These are phyloP conservation scores for Vachellia collinsii DNA, from an alignment of 306 rosid species.

Conservation along the genomic window DNA sequence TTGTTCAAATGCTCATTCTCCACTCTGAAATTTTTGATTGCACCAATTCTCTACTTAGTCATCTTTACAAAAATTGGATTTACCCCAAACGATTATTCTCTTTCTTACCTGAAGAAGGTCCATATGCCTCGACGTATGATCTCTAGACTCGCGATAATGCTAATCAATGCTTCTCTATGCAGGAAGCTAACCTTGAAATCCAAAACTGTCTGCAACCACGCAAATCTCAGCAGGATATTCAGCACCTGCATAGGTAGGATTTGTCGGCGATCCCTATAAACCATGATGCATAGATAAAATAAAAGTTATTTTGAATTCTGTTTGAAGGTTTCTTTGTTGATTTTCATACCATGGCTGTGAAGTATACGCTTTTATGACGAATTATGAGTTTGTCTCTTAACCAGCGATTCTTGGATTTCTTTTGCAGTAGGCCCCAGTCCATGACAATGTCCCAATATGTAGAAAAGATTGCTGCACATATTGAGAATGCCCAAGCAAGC, in stretches of 20 bases:
- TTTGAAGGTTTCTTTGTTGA: background rate
- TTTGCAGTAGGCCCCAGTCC: conserved; percentile 77
- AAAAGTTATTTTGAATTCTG: no score
- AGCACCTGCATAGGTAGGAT: conserved; percentile 49
- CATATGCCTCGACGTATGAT: conserved; percentile 79
- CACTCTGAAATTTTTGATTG: no score
- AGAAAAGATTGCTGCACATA: conserved; percentile 49
- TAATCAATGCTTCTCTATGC: conserved; percentile 50
- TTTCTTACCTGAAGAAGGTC: conserved; percentile 67
- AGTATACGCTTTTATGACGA: conserved; percentile 57
- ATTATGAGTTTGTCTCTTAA: conserved; percentile 69
- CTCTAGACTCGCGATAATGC: conserved; percentile 59
- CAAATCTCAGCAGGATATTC: conserved; percentile 71
- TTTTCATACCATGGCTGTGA: conserved; percentile 57
- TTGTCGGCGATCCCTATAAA: no score
- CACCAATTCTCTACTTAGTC: background rate
- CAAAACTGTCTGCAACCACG: conserved; percentile 67
- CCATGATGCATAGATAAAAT: no score
- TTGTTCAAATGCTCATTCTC: no score
- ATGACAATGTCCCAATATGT: conserved; percentile 72
- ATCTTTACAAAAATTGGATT: background rate
- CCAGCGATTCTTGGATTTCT: conserved; percentile 60
- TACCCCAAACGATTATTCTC: background rate
- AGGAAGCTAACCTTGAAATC: conserved; percentile 38
- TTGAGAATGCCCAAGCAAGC: conserved; percentile 52